A percentile compares a stretch with the other conserved stretches of the same genome.
These are phyloP conservation scores for Starmerella khaoyaiensis DNA, from an alignment of 805 yeast genomes.

Conservation along the genomic window DNA sequence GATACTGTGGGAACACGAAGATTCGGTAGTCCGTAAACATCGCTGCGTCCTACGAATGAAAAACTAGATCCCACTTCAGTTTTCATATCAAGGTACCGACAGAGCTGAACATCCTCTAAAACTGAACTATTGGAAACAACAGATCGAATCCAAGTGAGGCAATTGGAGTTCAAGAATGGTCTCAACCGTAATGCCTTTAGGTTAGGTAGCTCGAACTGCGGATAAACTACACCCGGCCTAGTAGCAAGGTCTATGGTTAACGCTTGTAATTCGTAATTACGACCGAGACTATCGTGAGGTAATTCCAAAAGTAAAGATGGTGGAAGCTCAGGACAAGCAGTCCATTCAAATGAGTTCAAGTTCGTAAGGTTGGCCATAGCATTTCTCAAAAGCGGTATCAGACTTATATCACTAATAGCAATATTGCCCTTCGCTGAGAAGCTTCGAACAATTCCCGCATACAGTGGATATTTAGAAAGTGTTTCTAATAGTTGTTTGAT, in stretches of 20 bases:
- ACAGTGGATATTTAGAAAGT: slow-evolving; percentile 12
- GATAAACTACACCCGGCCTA: slow-evolving; percentile 14
- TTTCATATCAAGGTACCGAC: slow-evolving; percentile 19
- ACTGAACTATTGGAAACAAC: slow-evolving; percentile 10
- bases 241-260: slow-evolving; percentile 19
- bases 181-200: slow-evolving; percentile 19
- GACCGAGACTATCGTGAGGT: slow-evolving; percentile 7
- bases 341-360: slow-evolving; percentile 25
- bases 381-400: slow-evolving; percentile 15
- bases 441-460: slow-evolving; percentile 17
- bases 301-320: slow-evolving; percentile 20
- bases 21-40: slow-evolving; percentile 10
- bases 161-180: slow-evolving; percentile 20
- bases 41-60: slow-evolving; percentile 22
- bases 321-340: slow-evolving; percentile 27
- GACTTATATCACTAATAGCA: slow-evolving; percentile 22
- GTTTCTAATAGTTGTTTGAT: slow-evolving; percentile 24
- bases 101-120: slow-evolving; percentile 19
- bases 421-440: slow-evolving; percentile 19
- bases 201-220: slow-evolving; percentile 13
- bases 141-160: slow-evolving; percentile 18
- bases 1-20: slow-evolving; percentile 9
- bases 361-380: slow-evolving; percentile 20
- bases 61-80: slow-evolving; percentile 24
- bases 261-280: slow-evolving; percentile 5